phyloP scores from a whole-genome alignment of 2,329 filamentous ascomycete genomes.

The Penicillium brevicompactum region DNA sequence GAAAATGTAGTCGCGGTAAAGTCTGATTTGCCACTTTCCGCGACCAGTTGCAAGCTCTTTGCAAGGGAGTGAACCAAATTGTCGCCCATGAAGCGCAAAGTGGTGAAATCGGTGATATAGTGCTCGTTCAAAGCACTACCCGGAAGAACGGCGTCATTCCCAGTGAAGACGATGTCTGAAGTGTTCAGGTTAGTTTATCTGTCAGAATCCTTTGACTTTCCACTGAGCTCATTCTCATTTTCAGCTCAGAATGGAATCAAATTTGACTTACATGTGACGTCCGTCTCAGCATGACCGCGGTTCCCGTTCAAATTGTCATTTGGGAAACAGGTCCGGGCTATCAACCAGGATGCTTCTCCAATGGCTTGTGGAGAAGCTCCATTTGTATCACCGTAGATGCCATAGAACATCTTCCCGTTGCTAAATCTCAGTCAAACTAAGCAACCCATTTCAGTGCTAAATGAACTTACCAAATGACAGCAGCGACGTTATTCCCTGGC shows the following conservation, averaged over 20 bases:
- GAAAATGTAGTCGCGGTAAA: neutral
- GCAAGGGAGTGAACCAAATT: conserved; percentile 24
- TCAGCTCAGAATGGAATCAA: no score
- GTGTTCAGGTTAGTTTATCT: conserved; percentile 20
- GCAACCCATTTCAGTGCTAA: no score
- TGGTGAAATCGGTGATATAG: conserved; percentile 24
- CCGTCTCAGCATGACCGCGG: conserved; percentile 24
- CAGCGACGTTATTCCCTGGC: conserved; percentile 32
- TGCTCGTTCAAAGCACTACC: conserved; percentile 23
- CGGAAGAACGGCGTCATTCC: conserved; percentile 27
- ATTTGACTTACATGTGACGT: conserved; percentile 32
- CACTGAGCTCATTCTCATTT: no score
- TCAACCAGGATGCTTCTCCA: conserved; percentile 37
- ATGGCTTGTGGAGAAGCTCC: conserved; percentile 32
- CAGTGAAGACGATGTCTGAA: conserved; percentile 34
- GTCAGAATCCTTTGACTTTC: conserved; percentile 22
- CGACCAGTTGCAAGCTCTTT: conserved; percentile 19
- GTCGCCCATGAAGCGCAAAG: conserved; percentile 29
- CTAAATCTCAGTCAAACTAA: conserved; percentile 8
- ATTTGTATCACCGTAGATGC: conserved; percentile 35
- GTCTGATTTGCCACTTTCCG: neutral
- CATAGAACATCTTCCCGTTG: conserved; percentile 37
- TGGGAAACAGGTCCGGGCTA: conserved; percentile 37
- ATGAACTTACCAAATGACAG: conserved; percentile 30
- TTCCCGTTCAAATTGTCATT: conserved; percentile 30